Percentiles rank a stretch among this genome's conserved stretches.
Conservation (phyloP, 306 rosid species). For the Cucurbita ficifolia region DNA sequence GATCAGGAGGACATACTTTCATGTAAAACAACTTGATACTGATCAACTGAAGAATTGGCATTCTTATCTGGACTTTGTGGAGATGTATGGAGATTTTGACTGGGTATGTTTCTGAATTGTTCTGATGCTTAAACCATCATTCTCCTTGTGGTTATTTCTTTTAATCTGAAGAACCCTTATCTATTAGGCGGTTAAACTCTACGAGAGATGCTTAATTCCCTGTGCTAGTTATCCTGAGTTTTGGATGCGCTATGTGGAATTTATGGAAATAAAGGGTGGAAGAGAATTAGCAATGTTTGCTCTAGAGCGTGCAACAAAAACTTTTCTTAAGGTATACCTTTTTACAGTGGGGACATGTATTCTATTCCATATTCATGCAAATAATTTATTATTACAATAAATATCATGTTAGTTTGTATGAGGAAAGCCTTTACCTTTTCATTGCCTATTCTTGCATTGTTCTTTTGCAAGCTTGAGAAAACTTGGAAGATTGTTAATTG, state of each 20-base stretch:
- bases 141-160: background rate
- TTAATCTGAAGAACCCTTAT: slow-evolving; percentile 9
- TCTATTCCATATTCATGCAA: background rate
- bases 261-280: slow-evolving; percentile 83
- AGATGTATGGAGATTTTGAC: slow-evolving; percentile 75
- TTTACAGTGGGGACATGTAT: background rate
- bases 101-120: slow-evolving; percentile 43
- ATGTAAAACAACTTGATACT: slow-evolving; percentile 48
- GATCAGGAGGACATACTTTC: slow-evolving; percentile 58
- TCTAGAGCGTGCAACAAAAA: slow-evolving; percentile 69
- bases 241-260: slow-evolving; percentile 89
- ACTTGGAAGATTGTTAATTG: background rate
- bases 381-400: background rate
- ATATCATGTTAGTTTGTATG: background rate
- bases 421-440: background rate
- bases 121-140: slow-evolving; percentile 13
- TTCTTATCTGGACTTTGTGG: slow-evolving; percentile 67
- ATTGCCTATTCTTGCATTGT: background rate
- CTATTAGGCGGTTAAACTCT: slow-evolving; percentile 63
- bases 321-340: slow-evolving; percentile 48
- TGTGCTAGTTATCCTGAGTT: slow-evolving; percentile 88
- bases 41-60: slow-evolving; percentile 83
- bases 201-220: slow-evolving; percentile 81
- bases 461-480: background rate
- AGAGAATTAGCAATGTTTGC: slow-evolving; percentile 78